A percentile compares a stretch with the other conserved stretches of the same genome.
These are phyloP conservation scores for Botrytis byssoidea DNA, from an alignment of 2,329 filamentous ascomycete species.

Conservation along the genomic window DNA sequence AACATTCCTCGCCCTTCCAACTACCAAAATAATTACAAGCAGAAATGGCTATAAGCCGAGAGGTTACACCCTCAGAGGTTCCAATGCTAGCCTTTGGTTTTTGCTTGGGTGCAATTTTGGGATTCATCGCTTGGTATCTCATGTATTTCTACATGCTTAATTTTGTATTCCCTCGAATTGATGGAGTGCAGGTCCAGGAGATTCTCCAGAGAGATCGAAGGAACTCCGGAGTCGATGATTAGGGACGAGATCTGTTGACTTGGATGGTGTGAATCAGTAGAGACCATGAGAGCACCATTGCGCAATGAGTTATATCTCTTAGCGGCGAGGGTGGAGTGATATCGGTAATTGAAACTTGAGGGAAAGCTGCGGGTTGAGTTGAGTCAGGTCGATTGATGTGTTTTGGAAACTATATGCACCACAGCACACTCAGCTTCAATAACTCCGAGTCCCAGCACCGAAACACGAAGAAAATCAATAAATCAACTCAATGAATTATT, in stretches of 20 bases:
- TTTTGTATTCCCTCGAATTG: background rate
- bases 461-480: background rate
- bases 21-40: background rate
- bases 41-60: background rate
- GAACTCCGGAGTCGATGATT: background rate
- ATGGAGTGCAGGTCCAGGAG: background rate
- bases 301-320: background rate
- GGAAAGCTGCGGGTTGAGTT: background rate
- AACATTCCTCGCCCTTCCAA: background rate
- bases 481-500: background rate
- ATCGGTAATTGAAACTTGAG: no score
- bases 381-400: background rate
- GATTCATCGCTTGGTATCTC: background rate
- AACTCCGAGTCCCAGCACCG: background rate
- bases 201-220: background rate
- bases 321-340: background rate
- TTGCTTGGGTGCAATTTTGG: background rate
- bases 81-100: background rate
- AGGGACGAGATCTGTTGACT: background rate
- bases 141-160: slow-evolving; percentile 1
- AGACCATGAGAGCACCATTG: background rate
- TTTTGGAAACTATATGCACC: background rate
- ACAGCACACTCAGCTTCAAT: background rate
- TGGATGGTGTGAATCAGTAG: background rate
- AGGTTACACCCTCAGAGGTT: background rate